Evolutionary conservation across 2,329 filamentous ascomycete genomes (phyloP), one percentile per base, ranked within the genome.

Genomic region (Trichoderma atrobrunneum): DNA sequence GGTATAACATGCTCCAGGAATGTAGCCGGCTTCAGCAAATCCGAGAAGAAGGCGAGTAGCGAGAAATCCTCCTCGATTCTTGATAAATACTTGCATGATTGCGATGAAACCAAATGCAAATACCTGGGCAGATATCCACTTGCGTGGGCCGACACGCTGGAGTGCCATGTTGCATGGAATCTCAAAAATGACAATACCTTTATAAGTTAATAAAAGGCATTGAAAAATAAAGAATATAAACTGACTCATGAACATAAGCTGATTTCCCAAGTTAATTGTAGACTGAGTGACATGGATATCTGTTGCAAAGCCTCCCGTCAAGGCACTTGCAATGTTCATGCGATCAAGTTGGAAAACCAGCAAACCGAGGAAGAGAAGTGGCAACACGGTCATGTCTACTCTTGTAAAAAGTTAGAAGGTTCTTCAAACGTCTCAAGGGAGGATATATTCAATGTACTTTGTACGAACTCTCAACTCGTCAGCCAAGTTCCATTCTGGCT

Each of bases 31-130:
- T 76, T 89, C 87, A 3, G 83, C 84, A 14, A 88, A 79, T 2
- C 87, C 87, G 0, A 89, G 82, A 1, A 89, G 78, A 67, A 89
- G 82, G 0, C 87, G 81, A 0, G 86, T 86, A 0, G 81, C 82
- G 32, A 89, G 78, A 74, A 84, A 88, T 3, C 82, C 82, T 2
- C 80, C 81, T 57, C 86, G 85, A 48, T 80, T 83, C 34, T 79
- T 80, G 66, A 86, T 82, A 75, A 87, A 89, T 5, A 85, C 83
- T 75, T 89, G 87, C 75, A 88, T 87, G 0, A 85, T 87, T 28
- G 83, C 85, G 66, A 89, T 86, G 21, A 84, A 80, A 6, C 87
- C 87, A 71, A 85, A 89, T 54, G 86, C 81, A 74, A 88, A 86
- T 24, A 89, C 78, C 75, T 89, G 86, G 0, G 84, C 80, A 0